Percentiles rank a stretch among this genome's conserved stretches.
Conservation (phyloP, 371 early-diverging fungal genomes). For the Rhizopus microsporus region DNA sequence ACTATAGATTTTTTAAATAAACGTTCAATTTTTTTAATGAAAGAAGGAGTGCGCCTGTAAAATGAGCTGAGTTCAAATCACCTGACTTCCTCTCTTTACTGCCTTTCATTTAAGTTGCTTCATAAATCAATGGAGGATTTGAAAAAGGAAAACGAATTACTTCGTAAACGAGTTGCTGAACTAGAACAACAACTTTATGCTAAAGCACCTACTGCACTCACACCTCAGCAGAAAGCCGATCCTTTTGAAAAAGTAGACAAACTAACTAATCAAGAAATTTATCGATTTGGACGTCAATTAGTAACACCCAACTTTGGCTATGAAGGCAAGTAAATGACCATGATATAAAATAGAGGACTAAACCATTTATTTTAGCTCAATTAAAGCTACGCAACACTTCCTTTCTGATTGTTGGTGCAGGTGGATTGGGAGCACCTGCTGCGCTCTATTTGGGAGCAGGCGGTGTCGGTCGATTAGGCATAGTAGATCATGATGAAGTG, state of each 20-base stretch:
- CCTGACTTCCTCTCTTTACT: background rate
- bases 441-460: constrained; percentile 91
- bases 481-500: constrained; percentile 95
- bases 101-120: background rate
- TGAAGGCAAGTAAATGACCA: constrained; percentile 48
- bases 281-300: constrained; percentile 93
- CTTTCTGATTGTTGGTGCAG: constrained; percentile 95
- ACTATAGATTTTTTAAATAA: too few relatives aligned
- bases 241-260: constrained; percentile 28
- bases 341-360: background rate
- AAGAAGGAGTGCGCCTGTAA: too few relatives aligned
- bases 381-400: constrained; percentile 71
- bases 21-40: too few relatives aligned
- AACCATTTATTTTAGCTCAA: constrained; percentile 65
- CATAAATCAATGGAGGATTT: background rate
- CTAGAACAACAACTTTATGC: constrained; percentile 24
- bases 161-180: constrained; percentile 36
- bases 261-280: constrained; percentile 69
- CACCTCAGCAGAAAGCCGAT: constrained; percentile 2
- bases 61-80: too few relatives aligned
- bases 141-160: constrained; percentile 29
- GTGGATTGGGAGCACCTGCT: constrained; percentile 95
- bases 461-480: constrained; percentile 91
- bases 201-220: constrained; percentile 2
- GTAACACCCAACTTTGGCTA: constrained; percentile 87